Conservation (phyloP, 345 rosid genomes). For the Mangifera indica region DNA sequence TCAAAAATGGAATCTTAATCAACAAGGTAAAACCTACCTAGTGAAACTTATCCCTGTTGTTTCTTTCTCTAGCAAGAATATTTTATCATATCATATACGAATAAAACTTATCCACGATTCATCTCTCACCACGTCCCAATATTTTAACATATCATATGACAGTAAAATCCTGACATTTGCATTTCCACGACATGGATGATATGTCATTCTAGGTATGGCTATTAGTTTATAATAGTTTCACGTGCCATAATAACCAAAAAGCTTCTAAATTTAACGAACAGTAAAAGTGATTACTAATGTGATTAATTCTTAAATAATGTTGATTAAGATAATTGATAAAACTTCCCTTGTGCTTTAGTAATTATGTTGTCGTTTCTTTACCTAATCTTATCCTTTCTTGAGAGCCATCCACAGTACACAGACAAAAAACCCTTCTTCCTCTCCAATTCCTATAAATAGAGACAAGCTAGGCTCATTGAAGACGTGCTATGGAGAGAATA, state of each 20-base stretch:
- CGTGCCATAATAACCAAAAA: background rate
- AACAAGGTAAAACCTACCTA: background rate
- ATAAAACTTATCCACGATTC: too few relatives aligned
- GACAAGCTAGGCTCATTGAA: background rate
- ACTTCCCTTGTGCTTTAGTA: slow-evolving; percentile 6
- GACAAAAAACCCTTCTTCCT: slow-evolving; percentile 17
- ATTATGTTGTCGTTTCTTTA: slow-evolving; percentile 1
- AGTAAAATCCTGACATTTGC: slow-evolving; percentile 8
- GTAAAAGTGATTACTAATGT: slow-evolving; percentile 17
- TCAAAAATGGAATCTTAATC: background rate
- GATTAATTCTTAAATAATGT: slow-evolving; percentile 17
- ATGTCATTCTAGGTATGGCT: background rate
- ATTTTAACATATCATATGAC: background rate
- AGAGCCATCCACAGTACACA: background rate
- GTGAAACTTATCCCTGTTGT: background rate
- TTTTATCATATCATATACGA: background rate
- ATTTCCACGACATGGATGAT: slow-evolving; percentile 8
- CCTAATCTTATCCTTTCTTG: background rate
- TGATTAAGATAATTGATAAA: slow-evolving; percentile 2
- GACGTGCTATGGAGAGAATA: background rate
- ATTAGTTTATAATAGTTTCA: background rate
- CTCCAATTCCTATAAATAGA: slow-evolving; percentile 3
- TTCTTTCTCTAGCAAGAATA: background rate
- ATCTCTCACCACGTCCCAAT: background rate
- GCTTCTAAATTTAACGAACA: background rate